A percentile compares a stretch with the other conserved stretches of the same genome.
These are phyloP conservation scores for Suillus ampliporus DNA, from an alignment of 768 basidiomycete genomes.

Conservation along the genomic window DNA sequence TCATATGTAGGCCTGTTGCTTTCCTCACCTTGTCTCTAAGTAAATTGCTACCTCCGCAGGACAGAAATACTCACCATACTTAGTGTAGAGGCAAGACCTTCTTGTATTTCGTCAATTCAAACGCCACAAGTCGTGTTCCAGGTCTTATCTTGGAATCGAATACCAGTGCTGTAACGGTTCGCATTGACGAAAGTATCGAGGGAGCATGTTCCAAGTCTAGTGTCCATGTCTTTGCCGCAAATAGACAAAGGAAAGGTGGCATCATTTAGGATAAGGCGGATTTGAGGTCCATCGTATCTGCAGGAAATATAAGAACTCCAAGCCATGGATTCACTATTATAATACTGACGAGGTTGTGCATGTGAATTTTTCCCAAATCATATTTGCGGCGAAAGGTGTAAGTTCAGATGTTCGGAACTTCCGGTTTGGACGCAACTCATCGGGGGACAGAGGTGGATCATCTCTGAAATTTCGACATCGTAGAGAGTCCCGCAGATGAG, in stretches of 20 bases:
- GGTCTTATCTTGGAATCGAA: slow-evolving; percentile 36
- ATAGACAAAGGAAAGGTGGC: slow-evolving; percentile 43
- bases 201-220: slow-evolving; percentile 43
- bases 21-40: too few species aligned
- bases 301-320: slow-evolving; percentile 9
- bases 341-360: slow-evolving; percentile 40
- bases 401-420: slow-evolving; percentile 46
- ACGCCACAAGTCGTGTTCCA: slow-evolving; percentile 45
- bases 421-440: slow-evolving; percentile 34
- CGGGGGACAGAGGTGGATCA: slow-evolving; percentile 32
- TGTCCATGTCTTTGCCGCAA: slow-evolving; percentile 39
- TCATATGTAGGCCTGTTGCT: too few species aligned
- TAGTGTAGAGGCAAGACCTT: too few species aligned
- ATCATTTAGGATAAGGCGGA: slow-evolving; percentile 49
- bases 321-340: background rate
- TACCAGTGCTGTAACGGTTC: slow-evolving; percentile 31
- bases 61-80: background rate
- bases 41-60: background rate
- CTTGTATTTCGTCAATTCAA: background rate
- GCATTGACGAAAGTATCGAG: slow-evolving; percentile 39
- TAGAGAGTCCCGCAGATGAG: background rate
- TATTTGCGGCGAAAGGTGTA: slow-evolving; percentile 49
- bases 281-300: slow-evolving; percentile 42
- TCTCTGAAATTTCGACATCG: slow-evolving; percentile 33
- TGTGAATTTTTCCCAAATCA: slow-evolving; percentile 49